A percentile compares a stretch with the other conserved stretches of the same genome.
Conservation (phyloP, 1,284 basidiomycete genomes). For the Tetrapyrgos nigripes region DNA sequence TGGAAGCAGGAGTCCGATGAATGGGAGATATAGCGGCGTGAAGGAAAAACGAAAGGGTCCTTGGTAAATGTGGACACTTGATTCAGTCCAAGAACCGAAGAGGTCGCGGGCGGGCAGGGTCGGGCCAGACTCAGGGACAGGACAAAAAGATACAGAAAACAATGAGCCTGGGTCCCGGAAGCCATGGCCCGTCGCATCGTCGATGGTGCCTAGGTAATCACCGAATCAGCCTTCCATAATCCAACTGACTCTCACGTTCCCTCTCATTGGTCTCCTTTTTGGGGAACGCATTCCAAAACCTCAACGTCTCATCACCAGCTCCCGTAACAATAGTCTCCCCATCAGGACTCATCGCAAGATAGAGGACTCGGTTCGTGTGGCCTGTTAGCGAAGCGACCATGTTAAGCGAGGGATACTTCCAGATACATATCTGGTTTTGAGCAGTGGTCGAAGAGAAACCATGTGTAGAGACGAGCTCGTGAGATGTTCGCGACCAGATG, state of each 20-base stretch:
- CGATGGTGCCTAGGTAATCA: slow-evolving; percentile 25
- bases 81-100: too few species aligned
- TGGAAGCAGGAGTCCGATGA: too few species aligned
- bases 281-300: slow-evolving; percentile 96
- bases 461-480: slow-evolving; percentile 97
- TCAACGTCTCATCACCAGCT: slow-evolving; percentile 95
- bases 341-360: slow-evolving; percentile 96
- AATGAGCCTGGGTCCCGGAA: neutral
- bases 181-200: neutral
- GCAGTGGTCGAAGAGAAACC: slow-evolving; percentile 94
- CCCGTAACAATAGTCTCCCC: slow-evolving; percentile 98
- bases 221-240: slow-evolving; percentile 69
- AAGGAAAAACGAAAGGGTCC: too few species aligned
- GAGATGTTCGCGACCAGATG: slow-evolving; percentile 94
- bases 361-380: slow-evolving; percentile 93
- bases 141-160: neutral
- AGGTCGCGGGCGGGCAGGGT: too few species aligned
- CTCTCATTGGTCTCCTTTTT: slow-evolving; percentile 60
- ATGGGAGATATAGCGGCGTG: too few species aligned
- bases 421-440: slow-evolving; percentile 98
- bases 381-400: slow-evolving; percentile 96
- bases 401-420: slow-evolving; percentile 93
- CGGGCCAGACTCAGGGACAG: too few species aligned
- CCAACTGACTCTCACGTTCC: slow-evolving; percentile 53
- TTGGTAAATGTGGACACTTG: too few species aligned